Percentiles rank a stretch among this genome's conserved stretches.
Evolutionary conservation across 1,139 yeast species (phyloP).

Genomic region (Magnusiomyces sp.): DNA sequence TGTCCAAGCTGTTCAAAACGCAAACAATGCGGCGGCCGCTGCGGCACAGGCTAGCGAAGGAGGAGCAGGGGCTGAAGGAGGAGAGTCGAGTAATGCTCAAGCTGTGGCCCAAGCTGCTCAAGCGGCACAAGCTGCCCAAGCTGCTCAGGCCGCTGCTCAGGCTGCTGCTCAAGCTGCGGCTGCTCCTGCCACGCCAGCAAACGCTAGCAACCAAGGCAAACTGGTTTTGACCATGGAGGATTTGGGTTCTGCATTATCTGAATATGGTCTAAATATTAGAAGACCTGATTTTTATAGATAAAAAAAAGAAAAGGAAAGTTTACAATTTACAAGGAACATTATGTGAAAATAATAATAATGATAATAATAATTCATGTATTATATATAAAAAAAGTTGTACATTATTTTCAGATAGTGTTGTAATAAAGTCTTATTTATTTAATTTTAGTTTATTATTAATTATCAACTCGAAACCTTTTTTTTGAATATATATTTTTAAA

Average conservation of each 20-base stretch:
- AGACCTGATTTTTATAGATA: constrained; percentile 90
- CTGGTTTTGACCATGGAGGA: constrained; percentile 84
- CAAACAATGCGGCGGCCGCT: constrained; percentile 7
- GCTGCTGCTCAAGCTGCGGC: constrained; percentile 17
- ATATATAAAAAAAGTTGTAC: too few relatives aligned
- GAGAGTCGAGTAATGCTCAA: constrained; percentile 6
- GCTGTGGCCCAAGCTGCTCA: constrained; percentile 11
- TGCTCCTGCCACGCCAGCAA: constrained; percentile 31
- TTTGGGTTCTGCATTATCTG: constrained; percentile 76
- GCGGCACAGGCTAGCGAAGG: neutral
- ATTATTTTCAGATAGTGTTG: too few relatives aligned
- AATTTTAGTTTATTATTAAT: too few relatives aligned
- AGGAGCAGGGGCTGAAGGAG: neutral
- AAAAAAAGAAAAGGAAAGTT: constrained; percentile 7
- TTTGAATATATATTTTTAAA: too few relatives aligned
- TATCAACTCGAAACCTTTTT: too few relatives aligned
- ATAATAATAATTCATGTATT: too few relatives aligned
- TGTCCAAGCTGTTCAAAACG: constrained; percentile 15
- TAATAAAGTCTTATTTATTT: too few relatives aligned
- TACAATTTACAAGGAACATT: too few relatives aligned
- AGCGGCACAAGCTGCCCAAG: constrained; percentile 5
- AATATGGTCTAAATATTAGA: constrained; percentile 83
- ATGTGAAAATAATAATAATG: too few relatives aligned
- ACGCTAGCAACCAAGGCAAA: constrained; percentile 57
- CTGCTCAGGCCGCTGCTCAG: constrained; percentile 28